phyloP scores from a whole-genome alignment of 2,329 filamentous ascomycete genomes.

The Cytospora piceae region DNA sequence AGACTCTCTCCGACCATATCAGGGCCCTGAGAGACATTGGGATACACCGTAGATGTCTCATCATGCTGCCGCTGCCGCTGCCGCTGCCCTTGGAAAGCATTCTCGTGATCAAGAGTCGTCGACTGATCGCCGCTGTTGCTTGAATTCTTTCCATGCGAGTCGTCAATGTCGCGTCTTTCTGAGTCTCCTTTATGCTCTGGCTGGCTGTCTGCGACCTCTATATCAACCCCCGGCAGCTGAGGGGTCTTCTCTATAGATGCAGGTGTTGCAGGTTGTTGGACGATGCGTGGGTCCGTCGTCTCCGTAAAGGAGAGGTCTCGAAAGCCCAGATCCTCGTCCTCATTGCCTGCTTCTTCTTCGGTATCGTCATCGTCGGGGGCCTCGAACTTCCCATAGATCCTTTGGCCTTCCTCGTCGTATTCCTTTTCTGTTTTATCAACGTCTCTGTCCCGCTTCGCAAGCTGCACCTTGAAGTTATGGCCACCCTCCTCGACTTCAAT shows the following conservation, averaged over 20 bases:
- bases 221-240: constrained; percentile 2
- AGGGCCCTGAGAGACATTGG: constrained; percentile 6
- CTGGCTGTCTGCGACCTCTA: constrained; percentile 26
- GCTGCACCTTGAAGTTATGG: constrained; percentile 58
- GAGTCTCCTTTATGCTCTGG: constrained; percentile 1
- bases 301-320: constrained; percentile 64
- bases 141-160: neutral
- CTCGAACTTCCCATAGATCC: constrained; percentile 79
- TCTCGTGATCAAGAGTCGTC: constrained; percentile 8
- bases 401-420: constrained; percentile 68
- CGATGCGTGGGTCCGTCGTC: constrained; percentile 69
- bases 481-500: constrained; percentile 58
- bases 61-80: constrained; percentile 30
- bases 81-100: constrained; percentile 26
- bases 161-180: neutral
- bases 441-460: constrained; percentile 71
- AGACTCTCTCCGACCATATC: constrained; percentile 32
- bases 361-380: constrained; percentile 68
- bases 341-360: constrained; percentile 56
- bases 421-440: constrained; percentile 58
- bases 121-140: constrained; percentile 31
- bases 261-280: constrained; percentile 48
- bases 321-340: constrained; percentile 62
- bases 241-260: neutral
- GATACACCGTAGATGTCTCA: constrained; percentile 7